A percentile compares a stretch with the other conserved stretches of the same genome.
Evolutionary conservation across 192 early-diverging fungal genomes (phyloP).

Genomic region (Entophlyctis luteolus): DNA sequence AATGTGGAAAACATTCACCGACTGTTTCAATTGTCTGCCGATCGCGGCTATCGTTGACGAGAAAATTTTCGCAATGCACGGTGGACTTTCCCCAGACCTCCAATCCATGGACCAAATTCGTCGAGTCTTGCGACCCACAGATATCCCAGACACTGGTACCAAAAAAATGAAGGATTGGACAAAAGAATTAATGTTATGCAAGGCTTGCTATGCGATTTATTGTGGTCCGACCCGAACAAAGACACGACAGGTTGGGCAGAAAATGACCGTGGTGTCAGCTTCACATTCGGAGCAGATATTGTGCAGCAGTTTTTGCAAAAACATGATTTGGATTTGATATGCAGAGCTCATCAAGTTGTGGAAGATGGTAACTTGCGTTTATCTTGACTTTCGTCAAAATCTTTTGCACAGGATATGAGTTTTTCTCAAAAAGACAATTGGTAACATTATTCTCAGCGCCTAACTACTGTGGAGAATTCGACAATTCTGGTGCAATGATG

Average conservation of each 20-base stretch:
- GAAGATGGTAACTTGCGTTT: too few species aligned
- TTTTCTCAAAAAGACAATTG: conserved; percentile 92
- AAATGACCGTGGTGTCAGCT: conserved; percentile 93
- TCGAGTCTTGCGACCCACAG: conserved; percentile 94
- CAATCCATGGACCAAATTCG: conserved; percentile 97
- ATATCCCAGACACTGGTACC: conserved; percentile 93
- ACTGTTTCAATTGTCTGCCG: conserved; percentile 97
- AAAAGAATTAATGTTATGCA: background rate
- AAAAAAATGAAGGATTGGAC: background rate
- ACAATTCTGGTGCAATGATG: conserved; percentile 69
- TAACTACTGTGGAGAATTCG: conserved; percentile 84
- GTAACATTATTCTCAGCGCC: conserved; percentile 95
- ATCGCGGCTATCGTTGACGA: conserved; percentile 97
- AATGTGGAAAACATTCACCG: conserved; percentile 98
- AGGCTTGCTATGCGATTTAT: conserved; percentile 87
- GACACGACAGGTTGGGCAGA: conserved; percentile 93
- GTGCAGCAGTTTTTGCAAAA: conserved; percentile 88
- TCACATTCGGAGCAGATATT: conserved; percentile 94
- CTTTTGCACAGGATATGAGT: too few species aligned
- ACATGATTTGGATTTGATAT: conserved; percentile 95
- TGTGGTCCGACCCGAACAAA: conserved; percentile 98
- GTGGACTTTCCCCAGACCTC: conserved; percentile 92
- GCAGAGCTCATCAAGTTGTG: conserved; percentile 96
- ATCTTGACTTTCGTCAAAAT: too few species aligned
- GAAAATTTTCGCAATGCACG: conserved; percentile 98